These are phyloP conservation scores for Porphyra umbilicalis DNA, from an alignment of 31 red algal species.

Conservation along the genomic window DNA sequence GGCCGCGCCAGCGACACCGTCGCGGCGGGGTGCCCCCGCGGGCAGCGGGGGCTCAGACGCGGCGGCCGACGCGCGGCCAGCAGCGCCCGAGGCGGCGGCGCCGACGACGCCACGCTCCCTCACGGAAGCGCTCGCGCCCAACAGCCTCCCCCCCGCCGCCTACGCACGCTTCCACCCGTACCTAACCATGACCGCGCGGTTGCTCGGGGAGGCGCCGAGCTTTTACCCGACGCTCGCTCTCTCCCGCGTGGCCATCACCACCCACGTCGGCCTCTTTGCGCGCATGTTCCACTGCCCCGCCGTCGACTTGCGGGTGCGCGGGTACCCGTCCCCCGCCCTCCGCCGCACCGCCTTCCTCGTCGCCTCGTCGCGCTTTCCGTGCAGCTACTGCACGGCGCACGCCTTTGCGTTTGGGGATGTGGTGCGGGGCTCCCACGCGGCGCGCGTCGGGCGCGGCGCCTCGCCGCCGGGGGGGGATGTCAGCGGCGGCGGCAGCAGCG, in stretches of 20 bases:
- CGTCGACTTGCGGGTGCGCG: constrained; percentile 5
- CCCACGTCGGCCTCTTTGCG: constrained; percentile 11
- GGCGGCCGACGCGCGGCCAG: no score
- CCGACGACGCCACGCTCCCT: no score
- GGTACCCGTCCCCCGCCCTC: constrained; percentile 5
- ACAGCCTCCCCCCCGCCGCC: neutral
- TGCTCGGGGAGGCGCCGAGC: constrained; percentile 2
- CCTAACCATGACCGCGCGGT: constrained; percentile 2
- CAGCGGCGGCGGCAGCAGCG: neutral
- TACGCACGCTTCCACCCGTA: constrained; percentile 1
- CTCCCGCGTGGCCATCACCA: constrained; percentile 12
- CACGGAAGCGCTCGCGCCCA: constrained; percentile 7
- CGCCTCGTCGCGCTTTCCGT: constrained; percentile 15
- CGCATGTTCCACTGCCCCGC: constrained; percentile 2
- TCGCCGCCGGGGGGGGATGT: neutral
- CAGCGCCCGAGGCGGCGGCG: no score
- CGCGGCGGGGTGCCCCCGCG: no score
- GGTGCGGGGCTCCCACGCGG: neutral
- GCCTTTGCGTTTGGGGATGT: constrained; percentile 24
- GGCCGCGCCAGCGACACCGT: no score
- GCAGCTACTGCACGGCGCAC: constrained; percentile 23
- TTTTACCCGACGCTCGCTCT: constrained; percentile 3
- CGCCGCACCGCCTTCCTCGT: constrained; percentile 25
- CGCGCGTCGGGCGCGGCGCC: neutral
- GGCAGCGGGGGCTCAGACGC: no score